A percentile compares a stretch with the other conserved stretches of the same genome.
Evolutionary conservation across 306 rosid genomes (phyloP).

Genomic region (Rosa lucieae): DNA sequence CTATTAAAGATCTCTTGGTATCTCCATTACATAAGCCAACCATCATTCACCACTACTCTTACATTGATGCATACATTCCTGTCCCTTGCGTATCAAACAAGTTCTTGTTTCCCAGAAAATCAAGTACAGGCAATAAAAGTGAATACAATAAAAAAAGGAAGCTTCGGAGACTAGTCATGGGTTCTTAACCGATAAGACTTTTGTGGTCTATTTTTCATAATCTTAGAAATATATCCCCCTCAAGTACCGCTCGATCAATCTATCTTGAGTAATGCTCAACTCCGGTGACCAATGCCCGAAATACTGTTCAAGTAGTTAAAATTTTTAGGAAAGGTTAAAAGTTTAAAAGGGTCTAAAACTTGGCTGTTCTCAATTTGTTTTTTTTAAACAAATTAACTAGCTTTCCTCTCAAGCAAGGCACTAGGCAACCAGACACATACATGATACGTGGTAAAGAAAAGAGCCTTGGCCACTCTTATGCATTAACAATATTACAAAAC

Average conservation of each 20-base stretch:
- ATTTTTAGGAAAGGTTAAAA: background rate
- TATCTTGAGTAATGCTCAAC: too few species aligned
- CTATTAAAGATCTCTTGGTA: background rate
- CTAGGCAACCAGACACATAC: background rate
- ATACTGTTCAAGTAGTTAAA: background rate
- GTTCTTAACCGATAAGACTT: background rate
- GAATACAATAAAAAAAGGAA: background rate
- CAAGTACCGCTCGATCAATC: too few species aligned
- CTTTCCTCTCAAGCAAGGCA: background rate
- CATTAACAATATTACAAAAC: background rate
- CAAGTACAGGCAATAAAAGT: background rate
- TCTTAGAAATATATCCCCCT: background rate
- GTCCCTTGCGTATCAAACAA: background rate
- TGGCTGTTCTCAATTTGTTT: background rate
- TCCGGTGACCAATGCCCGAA: background rate
- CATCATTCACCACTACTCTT: background rate
- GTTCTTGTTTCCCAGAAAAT: background rate
- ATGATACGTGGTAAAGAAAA: background rate
- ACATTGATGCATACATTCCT: background rate
- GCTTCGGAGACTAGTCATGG: background rate
- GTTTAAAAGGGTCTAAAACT: background rate
- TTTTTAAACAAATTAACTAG: background rate
- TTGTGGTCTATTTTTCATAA: background rate
- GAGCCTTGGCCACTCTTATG: slow-evolving; percentile 1
- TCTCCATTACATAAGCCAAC: background rate